Percentiles rank a stretch among this genome's conserved stretches.
phyloP scores from a whole-genome alignment of 306 rosid genomes.

The Prunus campanulata region DNA sequence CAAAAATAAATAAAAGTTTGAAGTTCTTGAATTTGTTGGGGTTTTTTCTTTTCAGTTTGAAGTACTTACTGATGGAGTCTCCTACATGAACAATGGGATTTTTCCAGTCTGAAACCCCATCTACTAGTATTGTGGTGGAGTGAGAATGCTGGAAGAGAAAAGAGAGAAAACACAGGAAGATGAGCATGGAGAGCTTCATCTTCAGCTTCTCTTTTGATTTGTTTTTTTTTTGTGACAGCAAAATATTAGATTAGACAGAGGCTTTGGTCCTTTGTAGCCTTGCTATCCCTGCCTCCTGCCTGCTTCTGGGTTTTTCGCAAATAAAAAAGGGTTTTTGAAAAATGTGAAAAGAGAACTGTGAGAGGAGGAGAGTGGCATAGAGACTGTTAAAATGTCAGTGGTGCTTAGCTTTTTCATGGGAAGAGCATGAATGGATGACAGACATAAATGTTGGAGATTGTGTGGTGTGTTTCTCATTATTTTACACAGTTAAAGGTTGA shows the following conservation, averaged over 20 bases:
- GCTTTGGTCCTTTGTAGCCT: slow-evolving; percentile 9
- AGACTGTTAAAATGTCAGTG: slow-evolving; percentile 60
- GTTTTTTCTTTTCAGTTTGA: background rate
- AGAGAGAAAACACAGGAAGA: slow-evolving; percentile 33
- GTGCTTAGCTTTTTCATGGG: slow-evolving; percentile 48
- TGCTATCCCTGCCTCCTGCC: slow-evolving; percentile 13
- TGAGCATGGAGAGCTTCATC: slow-evolving; percentile 46
- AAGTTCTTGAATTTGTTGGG: background rate
- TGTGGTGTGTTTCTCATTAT: slow-evolving; percentile 22
- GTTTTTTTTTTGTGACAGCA: background rate
- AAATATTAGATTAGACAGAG: slow-evolving; percentile 14
- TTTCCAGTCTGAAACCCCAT: slow-evolving; percentile 86
- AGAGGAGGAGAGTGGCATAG: slow-evolving; percentile 21
- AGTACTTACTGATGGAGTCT: slow-evolving; percentile 72
- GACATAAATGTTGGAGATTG: slow-evolving; percentile 47
- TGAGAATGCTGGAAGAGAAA: slow-evolving; percentile 47
- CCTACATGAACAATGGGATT: slow-evolving; percentile 70
- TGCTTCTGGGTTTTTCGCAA: slow-evolving; percentile 26
- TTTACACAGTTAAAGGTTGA: slow-evolving; percentile 46
- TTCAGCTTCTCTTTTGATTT: slow-evolving; percentile 3
- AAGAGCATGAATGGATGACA: slow-evolving; percentile 68
- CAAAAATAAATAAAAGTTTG: background rate
- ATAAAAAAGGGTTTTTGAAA: slow-evolving; percentile 45
- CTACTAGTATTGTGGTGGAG: slow-evolving; percentile 57
- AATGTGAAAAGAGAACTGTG: slow-evolving; percentile 34